phyloP scores from a whole-genome alignment of 352 stramenopile species.

The Globisporangium acanthophoron region DNA sequence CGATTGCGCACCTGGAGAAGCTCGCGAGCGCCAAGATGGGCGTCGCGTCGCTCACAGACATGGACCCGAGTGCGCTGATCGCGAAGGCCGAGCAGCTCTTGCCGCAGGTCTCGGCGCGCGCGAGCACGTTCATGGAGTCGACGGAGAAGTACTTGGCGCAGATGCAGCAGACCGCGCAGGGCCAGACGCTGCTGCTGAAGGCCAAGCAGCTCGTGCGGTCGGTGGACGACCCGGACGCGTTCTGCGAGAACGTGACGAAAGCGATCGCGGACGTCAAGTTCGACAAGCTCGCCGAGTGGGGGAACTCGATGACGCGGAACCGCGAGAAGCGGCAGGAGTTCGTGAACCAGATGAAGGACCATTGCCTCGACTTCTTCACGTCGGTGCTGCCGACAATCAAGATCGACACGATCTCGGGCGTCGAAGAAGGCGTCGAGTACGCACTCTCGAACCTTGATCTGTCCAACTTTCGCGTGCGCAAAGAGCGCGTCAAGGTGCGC shows the following conservation, averaged over 20 bases:
- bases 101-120: conserved; percentile 47
- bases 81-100: conserved; percentile 62
- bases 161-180: conserved; percentile 66
- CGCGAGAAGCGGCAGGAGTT: conserved; percentile 71
- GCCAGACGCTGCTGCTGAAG: conserved; percentile 58
- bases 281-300: conserved; percentile 66
- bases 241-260: conserved; percentile 69
- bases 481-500: conserved; percentile 79
- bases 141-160: conserved; percentile 66
- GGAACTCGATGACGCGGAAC: conserved; percentile 50
- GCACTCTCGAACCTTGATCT: conserved; percentile 75
- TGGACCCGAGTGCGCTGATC: conserved; percentile 53
- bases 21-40: conserved; percentile 55
- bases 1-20: conserved; percentile 45
- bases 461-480: conserved; percentile 79
- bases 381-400: conserved; percentile 81
- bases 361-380: conserved; percentile 84
- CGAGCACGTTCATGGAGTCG: conserved; percentile 46
- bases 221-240: conserved; percentile 65
- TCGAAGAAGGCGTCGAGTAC: conserved; percentile 75
- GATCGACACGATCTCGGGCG: conserved; percentile 71
- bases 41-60: conserved; percentile 43
- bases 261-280: conserved; percentile 63
- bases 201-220: conserved; percentile 67
- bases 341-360: conserved; percentile 74